phyloP scores from a whole-genome alignment of 2,329 filamentous ascomycete species.

The Xylariaceae sp. region DNA sequence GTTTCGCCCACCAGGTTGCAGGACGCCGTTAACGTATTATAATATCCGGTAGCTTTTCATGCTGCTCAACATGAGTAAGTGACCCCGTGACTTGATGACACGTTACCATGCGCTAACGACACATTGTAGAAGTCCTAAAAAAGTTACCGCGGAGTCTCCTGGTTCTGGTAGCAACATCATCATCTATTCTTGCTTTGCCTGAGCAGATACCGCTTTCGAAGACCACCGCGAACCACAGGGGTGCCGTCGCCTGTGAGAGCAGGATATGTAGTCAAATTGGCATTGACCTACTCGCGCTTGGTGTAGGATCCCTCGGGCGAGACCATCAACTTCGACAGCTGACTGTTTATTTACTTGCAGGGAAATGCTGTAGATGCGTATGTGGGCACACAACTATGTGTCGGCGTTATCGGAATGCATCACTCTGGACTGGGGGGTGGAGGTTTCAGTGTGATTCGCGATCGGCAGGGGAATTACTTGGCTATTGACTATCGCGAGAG shows the following conservation, averaged over 20 bases:
- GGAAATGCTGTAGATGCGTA: conserved; percentile 76
- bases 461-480: conserved; percentile 68
- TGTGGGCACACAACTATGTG: conserved; percentile 69
- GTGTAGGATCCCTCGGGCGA: conserved; percentile 17
- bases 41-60: too few relatives aligned
- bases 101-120: too few relatives aligned
- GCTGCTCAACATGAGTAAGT: too few relatives aligned
- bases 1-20: too few relatives aligned
- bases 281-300: conserved; percentile 25
- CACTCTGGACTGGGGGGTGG: conserved; percentile 85
- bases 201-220: conserved; percentile 11
- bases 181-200: too few relatives aligned
- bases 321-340: background rate
- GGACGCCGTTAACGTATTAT: too few relatives aligned
- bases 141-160: too few relatives aligned
- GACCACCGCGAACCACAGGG: conserved; percentile 12
- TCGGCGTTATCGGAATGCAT: conserved; percentile 73
- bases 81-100: too few relatives aligned
- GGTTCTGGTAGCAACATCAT: too few relatives aligned
- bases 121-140: too few relatives aligned
- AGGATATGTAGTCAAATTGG: conserved; percentile 30
- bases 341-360: conserved; percentile 23
- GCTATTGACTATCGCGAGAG: conserved; percentile 87
- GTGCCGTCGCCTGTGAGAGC: conserved; percentile 28
- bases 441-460: conserved; percentile 80